These are phyloP conservation scores for Anisodus acutangulus DNA, from an alignment of 257 asterid species.

Conservation along the genomic window DNA sequence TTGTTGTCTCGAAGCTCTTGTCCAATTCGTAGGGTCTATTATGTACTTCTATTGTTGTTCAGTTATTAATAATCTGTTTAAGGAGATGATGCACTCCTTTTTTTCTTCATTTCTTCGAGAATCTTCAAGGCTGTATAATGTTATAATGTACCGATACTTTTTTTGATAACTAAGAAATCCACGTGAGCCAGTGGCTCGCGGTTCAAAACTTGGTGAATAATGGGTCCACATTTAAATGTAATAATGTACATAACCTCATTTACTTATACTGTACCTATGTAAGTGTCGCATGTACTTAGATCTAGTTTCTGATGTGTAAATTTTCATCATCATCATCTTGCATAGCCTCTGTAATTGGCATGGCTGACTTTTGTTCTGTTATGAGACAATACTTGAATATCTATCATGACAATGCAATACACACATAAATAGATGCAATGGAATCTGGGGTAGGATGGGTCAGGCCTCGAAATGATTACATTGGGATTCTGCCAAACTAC, in stretches of 20 bases:
- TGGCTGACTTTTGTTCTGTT: background rate
- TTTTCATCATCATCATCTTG: background rate
- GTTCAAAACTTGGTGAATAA: background rate
- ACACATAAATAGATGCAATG: background rate
- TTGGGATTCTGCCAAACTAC: constrained; percentile 8
- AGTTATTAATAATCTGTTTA: background rate
- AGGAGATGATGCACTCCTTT: background rate
- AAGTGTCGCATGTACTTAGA: constrained; percentile 42
- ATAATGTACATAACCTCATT: constrained; percentile 54
- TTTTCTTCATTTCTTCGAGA: background rate
- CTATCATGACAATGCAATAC: background rate
- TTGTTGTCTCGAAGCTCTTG: background rate
- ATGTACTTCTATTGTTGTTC: background rate
- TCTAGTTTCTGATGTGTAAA: background rate
- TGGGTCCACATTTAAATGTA: background rate
- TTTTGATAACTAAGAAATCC: background rate
- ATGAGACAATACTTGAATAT: background rate
- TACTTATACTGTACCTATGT: constrained; percentile 77
- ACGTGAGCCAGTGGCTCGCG: background rate
- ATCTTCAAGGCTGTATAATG: background rate
- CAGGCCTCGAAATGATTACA: background rate
- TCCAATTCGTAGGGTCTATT: background rate
- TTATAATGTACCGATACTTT: background rate
- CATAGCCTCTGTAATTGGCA: constrained; percentile 11
- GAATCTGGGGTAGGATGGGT: background rate